Base-by-base conservation (phyloP, 2,329 filamentous ascomycete genomes). In the Diaporthe longicolla region DNA sequence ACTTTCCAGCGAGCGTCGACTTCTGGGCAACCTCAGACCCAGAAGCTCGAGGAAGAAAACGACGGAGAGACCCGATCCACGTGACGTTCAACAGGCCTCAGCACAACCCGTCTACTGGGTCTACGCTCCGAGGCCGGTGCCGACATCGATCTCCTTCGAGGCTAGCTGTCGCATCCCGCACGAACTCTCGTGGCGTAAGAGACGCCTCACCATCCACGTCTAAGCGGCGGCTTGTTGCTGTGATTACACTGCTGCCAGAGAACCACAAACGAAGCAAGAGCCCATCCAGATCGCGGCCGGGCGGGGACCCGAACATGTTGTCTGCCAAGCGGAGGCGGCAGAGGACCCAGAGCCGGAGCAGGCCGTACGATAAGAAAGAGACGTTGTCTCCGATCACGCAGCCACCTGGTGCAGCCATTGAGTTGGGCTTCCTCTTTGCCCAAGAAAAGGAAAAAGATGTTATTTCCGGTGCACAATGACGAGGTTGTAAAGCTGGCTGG, bases 81-180 rank as follows among this genome's bases (percentile, higher is more conserved):
- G 75, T 79, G 32, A 63, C 80, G 26, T 74, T 77, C 13, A 71
- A 78, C 71, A 75, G 77, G 65, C 63, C 79, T 66, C 69, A 78
- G 17, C 78, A 81, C 54, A 73, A 80, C n/a, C 78, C 81, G 6
- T 83, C 84, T 7, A 78, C 80, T 48, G 82, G 83, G 58, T 84
- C 84, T 57, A 84, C 82, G 2, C 82, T 84, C 66, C 82, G 84
- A 48, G 84, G 84, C 24, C 83, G 84, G n/a, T 81, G 81, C 71
- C 80, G 84, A 24, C 78, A 83, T 73, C 83, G 84, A 45, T 85
- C 84, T 21, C 80, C 79, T 10, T 83, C 82, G 26, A 76, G 81
- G 55, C 45, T 82, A 45, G 75, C 76, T 61, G 74, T 79, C 35
- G 71, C 79, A 35, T 80, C 82, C 15, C 76, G 76, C 54, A 71